Conservation (phyloP, 805 yeast genomes). For the Saturnispora galanensis region DNA sequence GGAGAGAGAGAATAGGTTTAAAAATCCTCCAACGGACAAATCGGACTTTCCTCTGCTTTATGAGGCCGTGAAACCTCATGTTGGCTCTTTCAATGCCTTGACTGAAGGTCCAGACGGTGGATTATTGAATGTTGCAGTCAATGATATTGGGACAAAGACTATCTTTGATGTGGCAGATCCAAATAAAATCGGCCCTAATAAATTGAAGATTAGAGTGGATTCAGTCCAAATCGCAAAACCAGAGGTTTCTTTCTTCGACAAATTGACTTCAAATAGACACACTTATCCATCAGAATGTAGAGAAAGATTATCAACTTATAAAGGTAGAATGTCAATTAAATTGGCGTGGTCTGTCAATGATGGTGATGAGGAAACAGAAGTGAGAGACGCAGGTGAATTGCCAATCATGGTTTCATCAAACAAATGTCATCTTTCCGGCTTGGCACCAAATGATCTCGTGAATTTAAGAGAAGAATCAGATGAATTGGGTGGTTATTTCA, state of each 20-base stretch:
- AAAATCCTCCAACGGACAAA: constrained; percentile 82
- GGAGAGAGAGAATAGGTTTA: constrained; percentile 78
- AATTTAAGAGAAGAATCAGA: constrained; percentile 80
- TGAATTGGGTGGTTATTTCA: constrained; percentile 93
- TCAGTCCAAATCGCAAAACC: constrained; percentile 84
- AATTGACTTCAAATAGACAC: constrained; percentile 65
- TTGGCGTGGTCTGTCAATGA: constrained; percentile 82
- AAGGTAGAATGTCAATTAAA: constrained; percentile 68
- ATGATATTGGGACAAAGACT: constrained; percentile 80
- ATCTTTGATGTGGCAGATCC: constrained; percentile 73
- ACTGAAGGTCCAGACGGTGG: constrained; percentile 87
- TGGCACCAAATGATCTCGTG: constrained; percentile 78
- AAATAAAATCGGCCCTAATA: constrained; percentile 65
- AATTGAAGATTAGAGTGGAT: constrained; percentile 74
- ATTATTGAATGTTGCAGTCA: constrained; percentile 69
- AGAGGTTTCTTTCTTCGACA: constrained; percentile 58
- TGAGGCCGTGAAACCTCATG: constrained; percentile 91
- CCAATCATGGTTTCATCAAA: constrained; percentile 89
- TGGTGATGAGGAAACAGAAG: constrained; percentile 70
- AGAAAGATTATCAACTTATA: constrained; percentile 79
- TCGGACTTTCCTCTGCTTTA: constrained; percentile 71
- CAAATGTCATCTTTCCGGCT: constrained; percentile 79
- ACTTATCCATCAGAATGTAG: constrained; percentile 82
- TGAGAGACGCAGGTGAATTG: constrained; percentile 82
- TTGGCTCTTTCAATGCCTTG: constrained; percentile 92